Conservation (phyloP, 1,139 yeast genomes). For the Magnusiomyces paraingens region DNA sequence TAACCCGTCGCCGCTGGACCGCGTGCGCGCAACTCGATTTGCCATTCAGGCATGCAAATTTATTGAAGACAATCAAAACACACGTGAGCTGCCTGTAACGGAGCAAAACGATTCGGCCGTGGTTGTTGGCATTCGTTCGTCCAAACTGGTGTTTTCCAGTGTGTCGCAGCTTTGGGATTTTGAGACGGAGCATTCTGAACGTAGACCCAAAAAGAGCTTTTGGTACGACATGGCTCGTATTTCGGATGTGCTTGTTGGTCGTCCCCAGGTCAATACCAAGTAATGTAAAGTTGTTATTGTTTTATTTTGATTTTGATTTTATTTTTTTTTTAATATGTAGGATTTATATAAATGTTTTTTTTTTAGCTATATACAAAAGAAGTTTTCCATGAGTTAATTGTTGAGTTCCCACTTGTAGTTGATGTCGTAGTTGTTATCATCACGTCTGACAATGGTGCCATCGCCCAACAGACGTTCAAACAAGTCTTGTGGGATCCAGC, state of each 20-base stretch:
- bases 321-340: not conserved
- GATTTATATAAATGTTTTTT: not conserved
- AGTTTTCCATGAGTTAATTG: conserved; percentile 10
- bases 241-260: conserved; percentile 82
- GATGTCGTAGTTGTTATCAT: conserved; percentile 42
- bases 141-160: conserved; percentile 68
- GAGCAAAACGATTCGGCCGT: conserved; percentile 58
- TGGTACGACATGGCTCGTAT: conserved; percentile 72
- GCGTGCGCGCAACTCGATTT: conserved; percentile 85
- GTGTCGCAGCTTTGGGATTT: conserved; percentile 71
- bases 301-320: not conserved
- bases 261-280: conserved; percentile 32
- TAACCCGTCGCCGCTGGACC: conserved; percentile 88
- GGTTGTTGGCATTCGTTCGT: conserved; percentile 77
- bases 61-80: conserved; percentile 46
- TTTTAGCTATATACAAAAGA: no score
- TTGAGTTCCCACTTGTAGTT: conserved; percentile 23
- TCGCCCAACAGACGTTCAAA: conserved; percentile 62
- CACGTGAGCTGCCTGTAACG: conserved; percentile 23
- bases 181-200: conserved; percentile 70
- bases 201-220: conserved; percentile 85
- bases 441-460: conserved; percentile 50
- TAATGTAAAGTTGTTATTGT: not conserved
- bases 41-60: conserved; percentile 85
- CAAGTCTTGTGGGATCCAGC: conserved; percentile 95